These are phyloP conservation scores for Cytospora schulzeri DNA, from an alignment of 2,329 filamentous ascomycete species.

Conservation along the genomic window DNA sequence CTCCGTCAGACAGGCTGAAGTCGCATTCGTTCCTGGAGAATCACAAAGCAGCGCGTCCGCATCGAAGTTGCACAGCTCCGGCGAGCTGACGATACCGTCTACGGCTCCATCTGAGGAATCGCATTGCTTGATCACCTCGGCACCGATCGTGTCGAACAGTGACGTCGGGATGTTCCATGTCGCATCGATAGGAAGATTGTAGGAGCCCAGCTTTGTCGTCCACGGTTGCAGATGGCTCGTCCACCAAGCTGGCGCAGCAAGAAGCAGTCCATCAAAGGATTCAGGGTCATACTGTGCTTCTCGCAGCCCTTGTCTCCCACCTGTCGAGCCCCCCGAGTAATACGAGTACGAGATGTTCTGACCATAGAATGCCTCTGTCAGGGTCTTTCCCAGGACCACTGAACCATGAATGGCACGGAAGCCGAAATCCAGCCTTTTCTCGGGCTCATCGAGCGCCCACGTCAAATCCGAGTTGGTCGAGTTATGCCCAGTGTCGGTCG, in stretches of 20 bases:
- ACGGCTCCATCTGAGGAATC: constrained; percentile 45
- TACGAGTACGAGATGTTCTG: constrained; percentile 50
- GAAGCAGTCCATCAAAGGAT: constrained; percentile 60
- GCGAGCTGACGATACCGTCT: constrained; percentile 41
- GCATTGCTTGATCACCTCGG: constrained; percentile 44
- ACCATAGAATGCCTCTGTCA: constrained; percentile 53
- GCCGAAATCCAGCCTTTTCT: constrained; percentile 44
- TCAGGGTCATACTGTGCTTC: constrained; percentile 55
- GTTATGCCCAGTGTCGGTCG: constrained; percentile 48
- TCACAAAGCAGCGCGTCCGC: constrained; percentile 39
- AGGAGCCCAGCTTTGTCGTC: constrained; percentile 45
- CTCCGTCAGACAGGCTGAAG: constrained; percentile 25
- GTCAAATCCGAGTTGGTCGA: constrained; percentile 35
- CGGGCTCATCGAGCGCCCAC: constrained; percentile 44
- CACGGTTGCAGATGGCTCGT: constrained; percentile 44
- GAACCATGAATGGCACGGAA: constrained; percentile 51
- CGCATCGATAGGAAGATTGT: constrained; percentile 46
- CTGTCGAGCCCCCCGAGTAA: constrained; percentile 61
- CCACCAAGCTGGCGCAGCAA: constrained; percentile 48
- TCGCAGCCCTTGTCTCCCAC: constrained; percentile 60
- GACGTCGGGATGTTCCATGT: constrained; percentile 45
- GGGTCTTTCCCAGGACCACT: constrained; percentile 49
- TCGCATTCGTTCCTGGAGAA: neutral
- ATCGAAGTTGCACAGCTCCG: constrained; percentile 27
- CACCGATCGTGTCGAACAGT: constrained; percentile 43